Percentiles rank a stretch among this genome's conserved stretches.
Conservation (phyloP, 2,329 filamentous ascomycete species). For the Cladosporium sp. region DNA sequence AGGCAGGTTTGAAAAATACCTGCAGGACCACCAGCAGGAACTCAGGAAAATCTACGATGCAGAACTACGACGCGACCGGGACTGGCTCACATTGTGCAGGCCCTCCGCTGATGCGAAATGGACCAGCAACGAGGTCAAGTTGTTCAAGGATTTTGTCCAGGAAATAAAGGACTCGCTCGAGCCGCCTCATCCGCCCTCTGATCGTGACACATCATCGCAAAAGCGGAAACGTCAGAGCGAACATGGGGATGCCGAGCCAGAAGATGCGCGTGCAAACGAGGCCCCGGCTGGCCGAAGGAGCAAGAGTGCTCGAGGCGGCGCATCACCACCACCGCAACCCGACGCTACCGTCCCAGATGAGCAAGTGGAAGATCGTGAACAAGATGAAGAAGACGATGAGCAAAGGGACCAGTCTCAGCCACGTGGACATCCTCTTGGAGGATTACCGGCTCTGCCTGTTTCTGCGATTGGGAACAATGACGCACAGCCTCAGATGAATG, state of each 20-base stretch:
- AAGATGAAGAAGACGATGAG: background rate
- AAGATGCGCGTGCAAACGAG: background rate
- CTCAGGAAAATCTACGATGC: background rate
- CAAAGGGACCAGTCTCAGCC: too few species aligned
- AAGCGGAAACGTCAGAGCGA: background rate
- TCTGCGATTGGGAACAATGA: too few species aligned
- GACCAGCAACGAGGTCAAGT: background rate
- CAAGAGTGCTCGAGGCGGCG: background rate
- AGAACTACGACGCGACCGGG: background rate
- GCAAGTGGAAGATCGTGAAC: background rate
- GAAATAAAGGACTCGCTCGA: background rate
- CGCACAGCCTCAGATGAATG: too few species aligned
- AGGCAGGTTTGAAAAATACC: background rate
- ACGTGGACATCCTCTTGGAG: too few species aligned
- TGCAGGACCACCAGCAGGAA: background rate
- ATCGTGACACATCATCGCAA: background rate
- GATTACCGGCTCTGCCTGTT: too few species aligned
- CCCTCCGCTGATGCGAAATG: background rate
- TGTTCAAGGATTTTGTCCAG: background rate
- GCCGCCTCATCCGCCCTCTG: too few species aligned
- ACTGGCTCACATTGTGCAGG: background rate
- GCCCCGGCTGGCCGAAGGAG: background rate
- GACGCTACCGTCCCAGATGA: background rate
- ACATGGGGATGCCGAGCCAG: background rate
- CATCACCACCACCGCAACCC: background rate